These are phyloP conservation scores for Trichocladium uniseriatum DNA, from an alignment of 495 filamentous ascomycete genomes.

Conservation along the genomic window DNA sequence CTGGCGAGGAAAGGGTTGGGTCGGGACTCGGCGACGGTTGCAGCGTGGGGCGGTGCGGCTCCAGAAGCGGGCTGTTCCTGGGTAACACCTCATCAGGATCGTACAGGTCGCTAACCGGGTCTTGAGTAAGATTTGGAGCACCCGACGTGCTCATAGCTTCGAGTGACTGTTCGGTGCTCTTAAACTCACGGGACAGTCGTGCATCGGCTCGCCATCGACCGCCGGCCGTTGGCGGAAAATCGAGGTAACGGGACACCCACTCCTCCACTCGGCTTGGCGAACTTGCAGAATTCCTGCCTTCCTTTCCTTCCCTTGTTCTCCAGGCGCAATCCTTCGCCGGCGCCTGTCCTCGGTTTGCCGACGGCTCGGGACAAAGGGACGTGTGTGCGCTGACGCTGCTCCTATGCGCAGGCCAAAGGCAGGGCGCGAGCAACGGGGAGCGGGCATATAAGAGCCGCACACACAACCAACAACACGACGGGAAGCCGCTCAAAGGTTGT, in stretches of 20 bases:
- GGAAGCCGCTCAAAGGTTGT: slow-evolving; percentile 13
- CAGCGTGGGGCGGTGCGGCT: slow-evolving; percentile 32
- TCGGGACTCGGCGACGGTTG: slow-evolving; percentile 31
- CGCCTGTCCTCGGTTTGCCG: slow-evolving; percentile 6
- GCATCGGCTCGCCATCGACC: slow-evolving; percentile 27
- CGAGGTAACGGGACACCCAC: background rate
- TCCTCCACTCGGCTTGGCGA: background rate
- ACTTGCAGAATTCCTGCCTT: background rate
- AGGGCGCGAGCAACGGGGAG: slow-evolving; percentile 12
- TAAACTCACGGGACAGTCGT: slow-evolving; percentile 19
- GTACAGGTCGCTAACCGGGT: slow-evolving; percentile 34
- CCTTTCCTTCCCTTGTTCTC: background rate
- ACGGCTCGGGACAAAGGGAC: slow-evolving; percentile 1
- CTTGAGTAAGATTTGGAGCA: slow-evolving; percentile 32
- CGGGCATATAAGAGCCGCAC: slow-evolving; percentile 26
- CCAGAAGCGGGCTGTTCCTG: slow-evolving; percentile 35
- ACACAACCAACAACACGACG: slow-evolving; percentile 17
- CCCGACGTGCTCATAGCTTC: slow-evolving; percentile 38
- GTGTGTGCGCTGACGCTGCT: slow-evolving; percentile 12
- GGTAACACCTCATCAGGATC: slow-evolving; percentile 38
- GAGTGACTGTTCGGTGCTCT: slow-evolving; percentile 20
- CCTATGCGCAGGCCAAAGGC: slow-evolving; percentile 15
- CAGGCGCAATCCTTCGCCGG: slow-evolving; percentile 1
- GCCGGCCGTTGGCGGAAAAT: background rate
- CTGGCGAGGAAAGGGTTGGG: slow-evolving; percentile 23